Evolutionary conservation across 1,139 yeast species (phyloP).

Genomic region (Pichia kudriavzevii): DNA sequence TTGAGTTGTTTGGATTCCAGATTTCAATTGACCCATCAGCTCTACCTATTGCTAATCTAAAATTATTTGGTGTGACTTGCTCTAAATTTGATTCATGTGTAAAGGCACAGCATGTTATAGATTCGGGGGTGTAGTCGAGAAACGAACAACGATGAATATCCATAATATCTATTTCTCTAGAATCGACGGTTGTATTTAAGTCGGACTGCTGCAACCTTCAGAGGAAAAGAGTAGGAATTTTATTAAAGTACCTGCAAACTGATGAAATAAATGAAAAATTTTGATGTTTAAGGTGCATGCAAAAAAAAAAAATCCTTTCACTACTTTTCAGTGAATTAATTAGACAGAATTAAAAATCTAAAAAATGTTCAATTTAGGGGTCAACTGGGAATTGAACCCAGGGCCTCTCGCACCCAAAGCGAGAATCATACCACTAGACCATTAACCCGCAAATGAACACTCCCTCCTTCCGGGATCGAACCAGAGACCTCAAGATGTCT

Average conservation of each 20-base stretch:
- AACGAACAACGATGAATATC: conserved; percentile 89
- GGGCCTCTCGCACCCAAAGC: conserved; percentile 40
- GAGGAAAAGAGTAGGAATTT: background rate
- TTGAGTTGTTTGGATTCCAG: conserved; percentile 70
- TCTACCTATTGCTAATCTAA: conserved; percentile 86
- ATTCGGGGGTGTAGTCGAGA: conserved; percentile 82
- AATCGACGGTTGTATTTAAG: too few species aligned
- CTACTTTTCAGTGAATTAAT: too few species aligned
- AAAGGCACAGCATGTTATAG: conserved; percentile 77
- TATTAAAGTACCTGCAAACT: too few species aligned
- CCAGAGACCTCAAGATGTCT: conserved; percentile 14
- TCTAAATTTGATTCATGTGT: conserved; percentile 45
- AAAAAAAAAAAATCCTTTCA: background rate
- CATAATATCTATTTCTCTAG: conserved; percentile 38
- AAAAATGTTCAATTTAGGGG: conserved; percentile 20
- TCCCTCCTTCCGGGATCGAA: conserved; percentile 15
- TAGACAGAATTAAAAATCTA: background rate
- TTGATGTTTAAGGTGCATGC: background rate
- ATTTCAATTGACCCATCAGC: conserved; percentile 93
- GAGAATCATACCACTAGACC: conserved; percentile 43
- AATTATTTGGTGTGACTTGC: conserved; percentile 46
- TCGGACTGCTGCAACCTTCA: background rate
- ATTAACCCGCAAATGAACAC: conserved; percentile 5
- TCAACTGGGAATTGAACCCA: conserved; percentile 30
- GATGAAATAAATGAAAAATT: background rate